Evolutionary conservation across 768 basidiomycete species (phyloP), one percentile per base, ranked within the genome.

Genomic region (Termitomyces sp.): DNA sequence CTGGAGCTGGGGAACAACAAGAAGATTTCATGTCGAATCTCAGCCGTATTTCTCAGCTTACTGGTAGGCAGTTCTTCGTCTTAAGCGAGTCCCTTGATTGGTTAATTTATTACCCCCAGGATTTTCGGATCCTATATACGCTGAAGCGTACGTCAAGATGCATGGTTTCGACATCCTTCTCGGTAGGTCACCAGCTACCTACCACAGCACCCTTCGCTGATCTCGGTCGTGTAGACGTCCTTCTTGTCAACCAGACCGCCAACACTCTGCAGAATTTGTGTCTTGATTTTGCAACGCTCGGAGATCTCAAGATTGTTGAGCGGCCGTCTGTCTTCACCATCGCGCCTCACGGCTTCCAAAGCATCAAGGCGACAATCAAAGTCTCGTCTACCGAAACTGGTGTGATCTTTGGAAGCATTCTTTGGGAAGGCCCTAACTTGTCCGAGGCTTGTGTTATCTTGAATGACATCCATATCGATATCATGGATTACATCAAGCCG

Each of bases 321-420:
- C 82, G 94, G n/a, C 95, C 97, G 2, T 78, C 91, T 1, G 88
- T 94, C 7, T 91, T 95, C 64, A 98, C 95, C 0, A 82, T 98
- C 38, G 96, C 86, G 1, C 97, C 96, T 0, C 93, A 98, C 64
- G 90, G 91, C 18, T 99, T 98, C 89, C 96, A 97, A 72, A 94
- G 88, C 67, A 94, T 98, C 75, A 98, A 98, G 69, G 94, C 95
- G 16, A 98, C 97, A 1, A 95, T 99, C 76, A 98, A 99, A 76
- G 90, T 96, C 1, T 95, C 96, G 0, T 97, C 94, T 20, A 98
- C 97, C 0, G 97, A 99, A 72, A 98, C 97, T 1, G 97, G 95
- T 40, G 95, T 98, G 57, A 97, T 98, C 61, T 98, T 98, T 60
- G 97, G 97, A 16, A 95, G 92, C 66, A 98, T 98, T 56, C 84